phyloP scores from a whole-genome alignment of 1,284 basidiomycete genomes.

The Vanrija sp. region DNA sequence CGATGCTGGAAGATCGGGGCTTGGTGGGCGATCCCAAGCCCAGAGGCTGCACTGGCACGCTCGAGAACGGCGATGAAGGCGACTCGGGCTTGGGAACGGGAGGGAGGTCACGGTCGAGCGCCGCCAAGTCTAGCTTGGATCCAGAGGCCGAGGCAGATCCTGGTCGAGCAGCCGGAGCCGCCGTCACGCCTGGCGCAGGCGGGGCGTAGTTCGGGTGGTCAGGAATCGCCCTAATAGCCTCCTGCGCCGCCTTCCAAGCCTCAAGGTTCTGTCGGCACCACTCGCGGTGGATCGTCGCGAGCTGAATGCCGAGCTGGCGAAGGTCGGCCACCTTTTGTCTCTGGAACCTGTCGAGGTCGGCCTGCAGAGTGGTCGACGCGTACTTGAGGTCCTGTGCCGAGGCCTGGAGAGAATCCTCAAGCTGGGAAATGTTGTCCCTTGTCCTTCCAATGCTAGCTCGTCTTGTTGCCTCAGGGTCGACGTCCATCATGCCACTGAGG shows the following conservation, averaged over 20 bases:
- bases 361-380: conserved; percentile 91
- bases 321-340: conserved; percentile 96
- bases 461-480: conserved; percentile 92
- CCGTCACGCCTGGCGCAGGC: too few species aligned
- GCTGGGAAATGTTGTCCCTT: conserved; percentile 85
- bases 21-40: background rate
- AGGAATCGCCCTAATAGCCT: conserved; percentile 81
- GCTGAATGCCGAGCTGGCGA: conserved; percentile 82
- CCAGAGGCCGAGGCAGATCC: too few species aligned
- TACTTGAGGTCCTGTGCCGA: conserved; percentile 91
- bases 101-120: conserved; percentile 15
- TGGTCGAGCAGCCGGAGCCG: too few species aligned
- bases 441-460: conserved; percentile 91
- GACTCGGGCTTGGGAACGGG: conserved; percentile 8
- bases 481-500: conserved; percentile 96
- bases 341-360: conserved; percentile 96
- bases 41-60: background rate
- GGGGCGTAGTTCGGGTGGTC: conserved; percentile 69
- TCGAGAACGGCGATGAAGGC: background rate
- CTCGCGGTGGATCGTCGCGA: conserved; percentile 86
- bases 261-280: conserved; percentile 97
- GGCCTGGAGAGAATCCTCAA: conserved; percentile 86
- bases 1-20: background rate
- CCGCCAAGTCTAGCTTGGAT: background rate
- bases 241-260: conserved; percentile 92